Evolutionary conservation across 106 monocot species (phyloP).

Genomic region (Dendrobium catenatum): DNA sequence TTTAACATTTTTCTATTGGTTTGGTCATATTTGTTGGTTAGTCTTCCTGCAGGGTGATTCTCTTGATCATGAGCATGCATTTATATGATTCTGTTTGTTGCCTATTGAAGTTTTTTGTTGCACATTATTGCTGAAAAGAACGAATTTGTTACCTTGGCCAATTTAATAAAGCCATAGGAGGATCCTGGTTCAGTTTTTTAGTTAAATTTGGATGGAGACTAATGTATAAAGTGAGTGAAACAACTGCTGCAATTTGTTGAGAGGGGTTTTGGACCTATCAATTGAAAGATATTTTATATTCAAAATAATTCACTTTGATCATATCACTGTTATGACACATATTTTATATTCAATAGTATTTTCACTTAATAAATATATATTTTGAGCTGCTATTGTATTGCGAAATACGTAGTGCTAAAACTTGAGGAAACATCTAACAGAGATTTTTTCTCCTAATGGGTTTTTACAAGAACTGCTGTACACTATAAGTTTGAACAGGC

Average conservation of each 20-base stretch:
- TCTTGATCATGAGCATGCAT: neutral
- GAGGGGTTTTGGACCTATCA: neutral
- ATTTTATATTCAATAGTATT: too few species aligned
- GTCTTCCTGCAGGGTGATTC: neutral
- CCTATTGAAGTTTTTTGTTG: neutral
- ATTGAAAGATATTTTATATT: neutral
- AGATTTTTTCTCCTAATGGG: neutral
- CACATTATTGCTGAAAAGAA: neutral
- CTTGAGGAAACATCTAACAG: neutral
- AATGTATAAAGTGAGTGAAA: neutral
- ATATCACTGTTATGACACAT: neutral
- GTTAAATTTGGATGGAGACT: neutral
- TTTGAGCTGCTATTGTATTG: neutral
- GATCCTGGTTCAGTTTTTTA: neutral
- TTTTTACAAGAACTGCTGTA: neutral
- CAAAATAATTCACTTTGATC: neutral
- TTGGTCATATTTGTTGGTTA: neutral
- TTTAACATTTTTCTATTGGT: too few species aligned
- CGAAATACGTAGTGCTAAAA: neutral
- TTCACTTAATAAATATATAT: too few species aligned
- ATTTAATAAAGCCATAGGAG: neutral
- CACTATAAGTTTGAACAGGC: neutral
- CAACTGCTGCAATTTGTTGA: neutral
- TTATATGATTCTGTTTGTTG: neutral
- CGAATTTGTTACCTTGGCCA: neutral